Evolutionary conservation across 495 filamentous ascomycete genomes (phyloP).

Genomic region (Cercophora samala): DNA sequence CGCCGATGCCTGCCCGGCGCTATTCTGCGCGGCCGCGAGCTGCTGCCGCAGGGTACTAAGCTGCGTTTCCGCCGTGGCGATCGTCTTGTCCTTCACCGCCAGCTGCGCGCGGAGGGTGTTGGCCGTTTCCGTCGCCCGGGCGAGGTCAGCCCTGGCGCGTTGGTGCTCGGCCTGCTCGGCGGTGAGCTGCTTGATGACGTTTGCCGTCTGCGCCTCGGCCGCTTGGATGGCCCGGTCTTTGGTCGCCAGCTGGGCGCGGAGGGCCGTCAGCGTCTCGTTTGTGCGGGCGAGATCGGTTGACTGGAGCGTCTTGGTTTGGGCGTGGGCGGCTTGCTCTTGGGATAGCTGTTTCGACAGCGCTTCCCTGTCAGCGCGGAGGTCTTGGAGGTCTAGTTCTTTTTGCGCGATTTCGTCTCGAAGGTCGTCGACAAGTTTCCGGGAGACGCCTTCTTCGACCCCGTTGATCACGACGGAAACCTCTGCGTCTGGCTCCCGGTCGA

Average conservation of each 20-base stretch:
- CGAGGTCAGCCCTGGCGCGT: conserved; percentile 37
- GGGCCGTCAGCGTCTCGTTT: conserved; percentile 63
- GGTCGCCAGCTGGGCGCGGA: conserved; percentile 67
- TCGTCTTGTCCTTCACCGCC: neutral
- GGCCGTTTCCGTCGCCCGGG: neutral
- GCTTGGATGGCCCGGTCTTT: conserved; percentile 61
- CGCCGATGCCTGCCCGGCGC: conserved; percentile 38
- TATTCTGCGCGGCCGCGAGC: neutral
- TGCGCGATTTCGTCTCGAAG: conserved; percentile 74
- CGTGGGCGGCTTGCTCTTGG: conserved; percentile 74
- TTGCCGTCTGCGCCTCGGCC: conserved; percentile 59
- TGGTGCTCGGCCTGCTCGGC: conserved; percentile 68
- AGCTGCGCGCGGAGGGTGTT: conserved; percentile 3
- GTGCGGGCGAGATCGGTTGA: conserved; percentile 60
- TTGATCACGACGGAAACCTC: conserved; percentile 77
- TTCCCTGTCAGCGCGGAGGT: conserved; percentile 62
- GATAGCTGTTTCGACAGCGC: conserved; percentile 66
- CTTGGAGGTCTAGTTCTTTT: conserved; percentile 63
- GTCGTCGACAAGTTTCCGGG: conserved; percentile 77
- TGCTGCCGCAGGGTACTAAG: neutral
- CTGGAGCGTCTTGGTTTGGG: conserved; percentile 65
- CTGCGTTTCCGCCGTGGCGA: neutral
- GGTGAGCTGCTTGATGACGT: conserved; percentile 59
- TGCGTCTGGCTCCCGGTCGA: conserved; percentile 85
- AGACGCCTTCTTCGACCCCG: conserved; percentile 78